phyloP scores from a whole-genome alignment of 2,329 filamentous ascomycete genomes.

The Pseudovirgaria hyperparasitica region DNA sequence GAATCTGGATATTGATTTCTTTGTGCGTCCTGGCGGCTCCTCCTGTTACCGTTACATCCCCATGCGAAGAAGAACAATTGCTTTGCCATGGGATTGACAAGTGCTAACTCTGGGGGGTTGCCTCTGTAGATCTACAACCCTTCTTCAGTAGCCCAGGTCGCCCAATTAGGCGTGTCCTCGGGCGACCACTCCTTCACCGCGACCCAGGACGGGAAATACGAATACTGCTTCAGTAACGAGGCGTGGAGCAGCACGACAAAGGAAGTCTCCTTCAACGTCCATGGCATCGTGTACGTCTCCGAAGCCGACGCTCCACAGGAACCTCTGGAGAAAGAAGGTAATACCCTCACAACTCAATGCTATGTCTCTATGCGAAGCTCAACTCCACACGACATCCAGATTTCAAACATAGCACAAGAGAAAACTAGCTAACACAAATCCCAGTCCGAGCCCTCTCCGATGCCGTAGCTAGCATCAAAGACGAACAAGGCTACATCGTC shows the following conservation, averaged over 20 bases:
- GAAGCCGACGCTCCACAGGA: constrained; percentile 75
- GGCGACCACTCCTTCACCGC: constrained; percentile 92
- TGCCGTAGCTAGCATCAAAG: constrained; percentile 81
- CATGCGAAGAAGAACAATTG: background rate
- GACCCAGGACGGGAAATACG: constrained; percentile 71
- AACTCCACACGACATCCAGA: constrained; percentile 1
- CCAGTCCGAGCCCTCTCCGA: constrained; percentile 73
- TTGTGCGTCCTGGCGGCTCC: constrained; percentile 55
- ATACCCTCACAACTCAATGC: no score
- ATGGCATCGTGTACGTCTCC: constrained; percentile 93
- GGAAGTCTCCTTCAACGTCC: constrained; percentile 98
- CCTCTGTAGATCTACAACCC: constrained; percentile 62
- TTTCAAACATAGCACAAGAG: background rate
- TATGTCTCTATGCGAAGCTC: background rate
- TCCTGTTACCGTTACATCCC: no score
- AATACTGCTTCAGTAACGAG: constrained; percentile 99
- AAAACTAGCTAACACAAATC: constrained; percentile 8
- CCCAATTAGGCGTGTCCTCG: constrained; percentile 69
- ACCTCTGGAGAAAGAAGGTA: constrained; percentile 83
- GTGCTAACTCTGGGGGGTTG: background rate
- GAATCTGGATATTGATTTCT: constrained; percentile 95
- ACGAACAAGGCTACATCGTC: constrained; percentile 96
- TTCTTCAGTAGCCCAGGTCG: constrained; percentile 58
- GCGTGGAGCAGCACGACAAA: constrained; percentile 93
- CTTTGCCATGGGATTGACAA: no score